Evolutionary conservation across 1,284 basidiomycete species (phyloP).

Genomic region (Bondarzewia mesenterica): DNA sequence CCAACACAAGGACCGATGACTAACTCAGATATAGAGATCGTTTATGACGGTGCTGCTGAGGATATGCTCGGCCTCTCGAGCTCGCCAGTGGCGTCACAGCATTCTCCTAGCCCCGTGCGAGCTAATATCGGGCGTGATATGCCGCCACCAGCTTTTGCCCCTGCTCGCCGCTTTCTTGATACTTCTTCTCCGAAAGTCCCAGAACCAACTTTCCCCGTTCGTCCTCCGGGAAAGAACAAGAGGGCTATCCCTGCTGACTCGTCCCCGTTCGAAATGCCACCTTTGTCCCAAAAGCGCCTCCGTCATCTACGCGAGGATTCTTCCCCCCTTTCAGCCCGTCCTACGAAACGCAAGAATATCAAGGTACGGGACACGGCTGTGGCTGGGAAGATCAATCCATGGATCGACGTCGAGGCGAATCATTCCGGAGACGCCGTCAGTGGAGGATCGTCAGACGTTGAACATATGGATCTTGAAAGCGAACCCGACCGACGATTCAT

Average conservation of each 20-base stretch:
- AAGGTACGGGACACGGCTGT: conserved; percentile 24
- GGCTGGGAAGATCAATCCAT: conserved; percentile 35
- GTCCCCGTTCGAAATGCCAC: conserved; percentile 26
- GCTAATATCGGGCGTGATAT: not conserved
- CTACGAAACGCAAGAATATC: conserved; percentile 26
- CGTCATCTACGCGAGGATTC: conserved; percentile 18
- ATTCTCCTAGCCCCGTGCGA: not conserved
- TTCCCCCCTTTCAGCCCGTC: conserved; percentile 15
- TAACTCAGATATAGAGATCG: conserved; percentile 23
- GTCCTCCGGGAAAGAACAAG: conserved; percentile 30
- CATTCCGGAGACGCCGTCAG: conserved; percentile 78
- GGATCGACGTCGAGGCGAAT: conserved; percentile 59
- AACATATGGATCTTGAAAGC: conserved; percentile 47
- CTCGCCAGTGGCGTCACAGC: conserved; percentile 13
- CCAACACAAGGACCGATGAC: not conserved
- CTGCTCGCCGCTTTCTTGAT: not conserved
- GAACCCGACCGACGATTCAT: conserved; percentile 68
- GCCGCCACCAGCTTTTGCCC: not conserved
- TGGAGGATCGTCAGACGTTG: conserved; percentile 44
- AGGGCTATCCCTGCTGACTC: conserved; percentile 29
- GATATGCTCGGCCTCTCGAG: conserved; percentile 8
- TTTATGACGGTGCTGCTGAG: conserved; percentile 27
- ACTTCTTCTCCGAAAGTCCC: conserved; percentile 20
- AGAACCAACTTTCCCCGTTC: conserved; percentile 47
- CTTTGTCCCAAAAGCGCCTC: conserved; percentile 39